Evolutionary conservation across 495 filamentous ascomycete species (phyloP), one percentile per base, ranked within the genome.

Genomic region (Tuber brumale): DNA sequence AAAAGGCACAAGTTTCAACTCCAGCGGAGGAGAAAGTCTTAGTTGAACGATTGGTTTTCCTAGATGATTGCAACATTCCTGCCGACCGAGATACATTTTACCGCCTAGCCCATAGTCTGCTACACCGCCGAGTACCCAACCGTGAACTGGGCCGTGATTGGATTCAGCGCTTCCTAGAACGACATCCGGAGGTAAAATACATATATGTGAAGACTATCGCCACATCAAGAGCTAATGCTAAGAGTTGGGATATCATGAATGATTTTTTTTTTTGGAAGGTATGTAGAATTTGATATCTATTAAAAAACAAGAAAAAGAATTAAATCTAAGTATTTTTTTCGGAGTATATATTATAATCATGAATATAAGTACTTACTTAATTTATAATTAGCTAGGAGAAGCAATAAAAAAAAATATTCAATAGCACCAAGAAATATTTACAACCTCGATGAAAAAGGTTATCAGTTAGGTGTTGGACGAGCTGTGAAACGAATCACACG

Each of bases 181-280:
- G 45, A 1, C 43, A 77, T 23, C 1, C 0, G 12, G 44, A 74
- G 9, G 23, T 39, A 19, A 14, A 42, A 12, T 76, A 77, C 45
- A 31, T 74, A 1, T 9, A 74, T 3, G 45, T 48, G 0, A 77
- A 77, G n/a, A 71, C 71, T 6, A 77, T 77, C 8, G 41, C 44
- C 9, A 74, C 44, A 12, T 35, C 31, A 9, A 45, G 45, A 3
- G 72, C 72, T 39, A 77, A 77, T 74, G 45, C 69, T 35, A 3
- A 46, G 21, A 77, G 72, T n/a, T 77, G 76, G 69, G 72, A 77
- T 71, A 51, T 71, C 3, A 77, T 74, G 12, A 42, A 74, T 74
- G 69, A 77, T 41, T 77, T 74, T 31, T 77, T 74, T 51, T 41
- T 74, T 51, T 41, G 51, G 39, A 69, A 76, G 27, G 42, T 76